A percentile compares a stretch with the other conserved stretches of the same genome.
Evolutionary conservation across 2,329 filamentous ascomycete genomes (phyloP).

Genomic region (Cladophialophora yegresii): DNA sequence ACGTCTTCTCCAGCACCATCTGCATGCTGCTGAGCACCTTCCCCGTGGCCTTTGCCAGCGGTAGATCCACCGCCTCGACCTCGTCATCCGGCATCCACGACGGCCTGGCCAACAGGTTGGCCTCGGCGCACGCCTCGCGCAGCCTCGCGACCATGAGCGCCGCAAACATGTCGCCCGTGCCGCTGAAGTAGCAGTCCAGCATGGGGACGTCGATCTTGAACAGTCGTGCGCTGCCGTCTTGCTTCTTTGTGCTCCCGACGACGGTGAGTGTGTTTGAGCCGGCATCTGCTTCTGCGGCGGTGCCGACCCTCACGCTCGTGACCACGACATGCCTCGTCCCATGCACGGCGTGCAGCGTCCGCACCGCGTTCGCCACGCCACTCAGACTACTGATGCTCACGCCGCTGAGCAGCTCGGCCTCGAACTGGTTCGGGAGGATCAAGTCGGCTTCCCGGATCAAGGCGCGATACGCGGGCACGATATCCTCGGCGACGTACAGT

Average conservation of each 20-base stretch:
- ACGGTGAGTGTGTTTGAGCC: constrained; percentile 20
- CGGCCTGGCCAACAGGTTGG: constrained; percentile 54
- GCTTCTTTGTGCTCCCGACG: constrained; percentile 30
- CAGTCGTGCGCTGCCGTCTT: constrained; percentile 66
- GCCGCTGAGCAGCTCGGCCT: constrained; percentile 74
- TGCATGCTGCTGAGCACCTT: constrained; percentile 94
- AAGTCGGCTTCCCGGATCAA: constrained; percentile 81
- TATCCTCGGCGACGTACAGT: constrained; percentile 87
- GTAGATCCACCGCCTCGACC: constrained; percentile 69
- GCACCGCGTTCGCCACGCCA: constrained; percentile 32
- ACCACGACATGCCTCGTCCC: constrained; percentile 85
- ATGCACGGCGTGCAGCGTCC: constrained; percentile 64
- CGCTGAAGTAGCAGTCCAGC: constrained; percentile 91
- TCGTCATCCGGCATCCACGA: constrained; percentile 78
- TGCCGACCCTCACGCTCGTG: constrained; percentile 66
- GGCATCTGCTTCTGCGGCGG: not conserved
- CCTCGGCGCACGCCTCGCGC: constrained; percentile 66
- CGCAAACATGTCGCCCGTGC: constrained; percentile 98
- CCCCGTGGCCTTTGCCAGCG: constrained; percentile 78
- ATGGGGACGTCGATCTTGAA: constrained; percentile 86
- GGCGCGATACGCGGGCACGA: constrained; percentile 84
- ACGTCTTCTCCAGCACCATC: constrained; percentile 70
- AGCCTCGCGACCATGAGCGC: constrained; percentile 85
- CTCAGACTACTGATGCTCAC: constrained; percentile 26
- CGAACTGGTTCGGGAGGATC: constrained; percentile 94